Conservation (phyloP, 495 filamentous ascomycete species). For the Aspergillus carlsbadensis region DNA sequence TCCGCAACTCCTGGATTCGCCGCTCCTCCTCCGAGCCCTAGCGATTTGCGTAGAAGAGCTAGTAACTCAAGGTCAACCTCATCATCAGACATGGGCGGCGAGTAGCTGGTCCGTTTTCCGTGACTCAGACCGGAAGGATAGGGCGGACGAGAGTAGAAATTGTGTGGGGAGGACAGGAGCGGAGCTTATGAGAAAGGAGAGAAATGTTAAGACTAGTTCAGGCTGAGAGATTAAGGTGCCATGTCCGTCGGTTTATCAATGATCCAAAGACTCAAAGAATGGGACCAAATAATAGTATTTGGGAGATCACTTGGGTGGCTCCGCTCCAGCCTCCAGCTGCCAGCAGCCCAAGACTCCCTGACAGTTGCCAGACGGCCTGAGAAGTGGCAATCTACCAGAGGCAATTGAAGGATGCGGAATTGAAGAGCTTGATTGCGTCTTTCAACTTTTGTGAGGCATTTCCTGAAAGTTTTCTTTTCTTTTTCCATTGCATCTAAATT, state of each 20-base stretch:
- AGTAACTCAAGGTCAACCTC: slow-evolving; percentile 87
- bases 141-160: not conserved
- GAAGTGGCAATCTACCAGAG: not conserved
- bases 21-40: slow-evolving; percentile 57
- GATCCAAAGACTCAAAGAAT: slow-evolving; percentile 16
- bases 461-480: not conserved
- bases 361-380: not conserved
- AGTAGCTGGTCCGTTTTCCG: not conserved
- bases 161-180: not conserved
- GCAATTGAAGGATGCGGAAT: too few relatives aligned
- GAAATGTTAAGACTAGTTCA: not conserved
- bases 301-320: not conserved
- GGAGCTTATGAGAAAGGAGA: not conserved
- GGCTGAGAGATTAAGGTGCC: not conserved
- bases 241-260: slow-evolving; percentile 14
- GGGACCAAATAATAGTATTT: slow-evolving; percentile 5
- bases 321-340: too few relatives aligned
- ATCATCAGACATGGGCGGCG: slow-evolving; percentile 71
- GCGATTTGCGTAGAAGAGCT: slow-evolving; percentile 78
- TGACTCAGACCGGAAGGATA: not conserved
- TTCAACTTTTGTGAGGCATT: not conserved
- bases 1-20: slow-evolving; percentile 55
- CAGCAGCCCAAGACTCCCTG: not conserved
- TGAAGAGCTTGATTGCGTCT: not conserved
- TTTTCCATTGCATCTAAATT: not conserved